phyloP scores from a whole-genome alignment of 306 rosid species.

The Elaeagnus macrophylla region DNA sequence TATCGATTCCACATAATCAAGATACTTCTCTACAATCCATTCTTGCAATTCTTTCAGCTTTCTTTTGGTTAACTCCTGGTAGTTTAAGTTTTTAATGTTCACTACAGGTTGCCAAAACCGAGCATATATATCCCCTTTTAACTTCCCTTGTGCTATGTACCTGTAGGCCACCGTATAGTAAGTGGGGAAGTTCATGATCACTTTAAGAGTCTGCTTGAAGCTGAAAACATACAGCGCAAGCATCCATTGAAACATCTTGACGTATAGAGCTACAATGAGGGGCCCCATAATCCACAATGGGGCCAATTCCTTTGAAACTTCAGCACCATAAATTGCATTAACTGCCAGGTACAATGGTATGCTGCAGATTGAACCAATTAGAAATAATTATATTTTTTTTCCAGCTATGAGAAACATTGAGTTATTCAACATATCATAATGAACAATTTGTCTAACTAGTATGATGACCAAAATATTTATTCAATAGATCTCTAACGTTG shows the following conservation, averaged over 20 bases:
- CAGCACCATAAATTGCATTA: conserved; percentile 49
- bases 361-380: conserved; percentile 48
- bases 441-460: neutral
- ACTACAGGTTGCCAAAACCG: conserved; percentile 41
- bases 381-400: conserved; percentile 5
- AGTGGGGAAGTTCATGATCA: conserved; percentile 46
- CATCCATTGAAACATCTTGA: conserved; percentile 49
- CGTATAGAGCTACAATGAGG: conserved; percentile 46
- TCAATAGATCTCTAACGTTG: neutral
- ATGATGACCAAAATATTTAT: neutral
- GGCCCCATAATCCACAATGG: conserved; percentile 87
- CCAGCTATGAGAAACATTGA: no score
- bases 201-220: conserved; percentile 60
- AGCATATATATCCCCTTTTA: conserved; percentile 41
- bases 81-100: conserved; percentile 45
- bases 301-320: conserved; percentile 70
- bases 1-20: conserved; percentile 66
- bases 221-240: conserved; percentile 52
- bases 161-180: conserved; percentile 40
- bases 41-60: conserved; percentile 49
- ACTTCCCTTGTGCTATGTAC: conserved; percentile 48
- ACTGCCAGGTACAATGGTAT: conserved; percentile 62
- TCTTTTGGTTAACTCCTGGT: conserved; percentile 41
- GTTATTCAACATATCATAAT: neutral
- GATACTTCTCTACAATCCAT: conserved; percentile 46